These are phyloP conservation scores for Toxoplasma gondii DNA, from an alignment of 169 alveolate genomes.

Conservation along the genomic window DNA sequence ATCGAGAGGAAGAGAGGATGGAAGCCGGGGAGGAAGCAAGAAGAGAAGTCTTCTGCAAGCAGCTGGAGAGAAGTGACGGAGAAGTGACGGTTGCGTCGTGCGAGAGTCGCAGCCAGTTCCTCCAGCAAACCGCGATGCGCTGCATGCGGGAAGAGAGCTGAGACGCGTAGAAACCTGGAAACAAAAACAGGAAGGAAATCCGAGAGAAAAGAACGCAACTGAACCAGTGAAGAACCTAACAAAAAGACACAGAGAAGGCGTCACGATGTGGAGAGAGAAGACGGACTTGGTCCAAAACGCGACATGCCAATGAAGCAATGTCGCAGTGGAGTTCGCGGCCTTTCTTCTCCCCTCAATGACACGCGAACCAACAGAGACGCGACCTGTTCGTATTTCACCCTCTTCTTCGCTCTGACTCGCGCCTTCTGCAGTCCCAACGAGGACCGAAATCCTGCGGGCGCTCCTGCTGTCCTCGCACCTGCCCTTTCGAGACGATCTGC, in stretches of 20 bases:
- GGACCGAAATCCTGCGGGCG: too few species aligned
- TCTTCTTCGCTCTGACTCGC: too few species aligned
- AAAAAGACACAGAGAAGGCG: neutral
- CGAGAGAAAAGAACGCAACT: neutral
- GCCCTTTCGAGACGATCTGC: too few species aligned
- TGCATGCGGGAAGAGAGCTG: neutral
- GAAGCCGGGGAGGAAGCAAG: neutral
- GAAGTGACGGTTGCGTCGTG: neutral
- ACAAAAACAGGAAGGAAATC: neutral
- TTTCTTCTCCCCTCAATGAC: too few species aligned
- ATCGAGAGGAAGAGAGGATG: neutral
- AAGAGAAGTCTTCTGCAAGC: neutral
- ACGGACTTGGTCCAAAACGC: too few species aligned
- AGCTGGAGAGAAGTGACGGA: constrained; percentile 18
- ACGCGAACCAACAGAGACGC: too few species aligned
- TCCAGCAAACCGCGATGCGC: neutral
- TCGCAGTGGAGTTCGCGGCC: too few species aligned
- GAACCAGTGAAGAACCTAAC: neutral
- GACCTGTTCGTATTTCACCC: too few species aligned
- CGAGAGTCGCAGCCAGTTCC: neutral
- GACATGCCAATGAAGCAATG: too few species aligned
- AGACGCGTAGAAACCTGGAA: constrained; percentile 13
- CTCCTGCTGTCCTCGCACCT: too few species aligned
- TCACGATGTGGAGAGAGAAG: too few species aligned
- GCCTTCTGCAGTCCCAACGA: too few species aligned